These are phyloP conservation scores for Leucogyrophana mollusca DNA, from an alignment of 768 basidiomycete species.

Conservation along the genomic window DNA sequence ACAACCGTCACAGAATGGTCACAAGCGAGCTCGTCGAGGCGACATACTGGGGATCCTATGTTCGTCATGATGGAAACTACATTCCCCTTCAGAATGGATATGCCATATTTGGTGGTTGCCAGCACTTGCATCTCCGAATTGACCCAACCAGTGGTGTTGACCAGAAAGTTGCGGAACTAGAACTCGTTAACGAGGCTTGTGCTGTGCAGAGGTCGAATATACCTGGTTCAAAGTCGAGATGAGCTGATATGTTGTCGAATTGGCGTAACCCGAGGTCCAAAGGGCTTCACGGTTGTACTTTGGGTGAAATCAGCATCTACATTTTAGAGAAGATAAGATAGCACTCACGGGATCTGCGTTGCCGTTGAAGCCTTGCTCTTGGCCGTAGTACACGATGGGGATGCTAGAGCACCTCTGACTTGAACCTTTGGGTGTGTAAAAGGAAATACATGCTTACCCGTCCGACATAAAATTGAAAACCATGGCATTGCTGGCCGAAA, in stretches of 20 bases:
- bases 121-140: conserved; percentile 52
- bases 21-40: too few species aligned
- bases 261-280: conserved; percentile 66
- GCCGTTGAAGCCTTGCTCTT: conserved; percentile 72
- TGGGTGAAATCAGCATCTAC: conserved; percentile 2
- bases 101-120: conserved; percentile 44
- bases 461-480: conserved; percentile 74
- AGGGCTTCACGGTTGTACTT: conserved; percentile 76
- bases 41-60: conserved; percentile 67
- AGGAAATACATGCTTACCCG: conserved; percentile 35
- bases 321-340: conserved; percentile 1
- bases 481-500: conserved; percentile 79
- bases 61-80: conserved; percentile 66
- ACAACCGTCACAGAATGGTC: neutral
- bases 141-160: conserved; percentile 51
- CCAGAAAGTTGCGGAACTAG: conserved; percentile 65
- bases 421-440: neutral
- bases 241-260: conserved; percentile 56
- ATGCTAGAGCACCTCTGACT: conserved; percentile 37
- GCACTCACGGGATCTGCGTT: conserved; percentile 58
- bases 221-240: conserved; percentile 63
- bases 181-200: neutral
- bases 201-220: too few species aligned
- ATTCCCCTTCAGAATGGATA: conserved; percentile 66
- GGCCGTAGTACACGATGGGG: conserved; percentile 80